Conservation (phyloP, 179 eudicot genomes). For the Silene coronaria region DNA sequence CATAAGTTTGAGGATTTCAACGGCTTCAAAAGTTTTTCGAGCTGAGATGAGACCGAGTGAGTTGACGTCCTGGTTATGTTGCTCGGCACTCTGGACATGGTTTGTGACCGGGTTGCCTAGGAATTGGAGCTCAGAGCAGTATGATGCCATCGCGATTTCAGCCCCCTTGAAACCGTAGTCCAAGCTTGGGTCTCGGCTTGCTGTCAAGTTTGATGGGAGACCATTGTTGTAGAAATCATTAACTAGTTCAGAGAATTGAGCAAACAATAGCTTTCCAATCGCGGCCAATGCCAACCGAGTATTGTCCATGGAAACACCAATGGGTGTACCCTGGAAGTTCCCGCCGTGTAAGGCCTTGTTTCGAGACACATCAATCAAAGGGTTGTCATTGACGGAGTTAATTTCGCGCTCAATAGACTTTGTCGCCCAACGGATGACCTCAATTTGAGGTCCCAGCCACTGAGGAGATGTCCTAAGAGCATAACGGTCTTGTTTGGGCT, state of each 20-base stretch:
- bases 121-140: conserved; percentile 51
- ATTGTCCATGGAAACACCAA: conserved; percentile 65
- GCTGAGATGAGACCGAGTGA: conserved; percentile 51
- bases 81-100: conserved; percentile 65
- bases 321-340: conserved; percentile 71
- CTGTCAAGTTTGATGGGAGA: conserved; percentile 52
- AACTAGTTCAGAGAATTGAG: conserved; percentile 41
- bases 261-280: conserved; percentile 45
- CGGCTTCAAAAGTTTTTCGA: conserved; percentile 47
- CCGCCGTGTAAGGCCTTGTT: conserved; percentile 60
- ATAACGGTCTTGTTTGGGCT: conserved; percentile 56
- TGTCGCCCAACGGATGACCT: conserved; percentile 47
- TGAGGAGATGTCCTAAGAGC: conserved; percentile 59
- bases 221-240: conserved; percentile 61
- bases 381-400: conserved; percentile 52
- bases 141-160: conserved; percentile 57
- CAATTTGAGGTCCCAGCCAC: conserved; percentile 61
- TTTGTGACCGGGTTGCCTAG: conserved; percentile 51
- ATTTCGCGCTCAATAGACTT: conserved; percentile 54
- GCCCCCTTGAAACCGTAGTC: conserved; percentile 50
- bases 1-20: conserved; percentile 55
- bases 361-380: conserved; percentile 44
- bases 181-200: conserved; percentile 53
- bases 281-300: conserved; percentile 50
- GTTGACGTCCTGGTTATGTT: conserved; percentile 60